Evolutionary conservation across 176 grass and related monocot genomes (phyloP).

Genomic region (Triticum urartu): DNA sequence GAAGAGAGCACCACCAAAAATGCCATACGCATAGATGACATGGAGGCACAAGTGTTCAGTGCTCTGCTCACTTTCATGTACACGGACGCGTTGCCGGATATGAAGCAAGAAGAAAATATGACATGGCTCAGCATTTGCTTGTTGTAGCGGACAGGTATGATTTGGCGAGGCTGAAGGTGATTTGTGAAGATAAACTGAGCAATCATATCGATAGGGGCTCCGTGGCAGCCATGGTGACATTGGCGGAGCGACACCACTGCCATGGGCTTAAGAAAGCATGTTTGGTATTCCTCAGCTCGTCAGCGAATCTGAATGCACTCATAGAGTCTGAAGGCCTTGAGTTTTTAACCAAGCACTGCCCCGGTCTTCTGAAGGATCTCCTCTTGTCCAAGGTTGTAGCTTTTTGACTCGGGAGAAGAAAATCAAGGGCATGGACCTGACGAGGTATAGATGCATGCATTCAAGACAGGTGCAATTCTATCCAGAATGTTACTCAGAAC

Average conservation of each 20-base stretch:
- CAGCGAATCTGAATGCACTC: not conserved
- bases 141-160: slow-evolving; percentile 45
- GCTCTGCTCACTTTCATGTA: too few species aligned
- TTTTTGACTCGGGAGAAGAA: not conserved
- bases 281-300: slow-evolving; percentile 5
- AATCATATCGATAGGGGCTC: not conserved
- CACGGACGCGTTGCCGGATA: not conserved
- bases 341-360: not conserved
- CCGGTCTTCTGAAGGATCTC: not conserved
- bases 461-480: not conserved
- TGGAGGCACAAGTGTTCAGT: too few species aligned
- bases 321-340: not conserved
- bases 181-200: slow-evolving; percentile 42
- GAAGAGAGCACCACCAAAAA: not conserved
- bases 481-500: not conserved
- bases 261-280: slow-evolving; percentile 11
- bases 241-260: slow-evolving; percentile 25
- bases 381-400: not conserved
- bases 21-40: too few species aligned
- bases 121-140: slow-evolving; percentile 29
- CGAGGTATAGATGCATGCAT: too few species aligned
- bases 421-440: not conserved
- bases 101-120: not conserved
- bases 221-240: not conserved
- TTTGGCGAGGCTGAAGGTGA: slow-evolving; percentile 38